Evolutionary conservation across 2,329 filamentous ascomycete species (phyloP).

Genomic region (Venturiaceae sp.): DNA sequence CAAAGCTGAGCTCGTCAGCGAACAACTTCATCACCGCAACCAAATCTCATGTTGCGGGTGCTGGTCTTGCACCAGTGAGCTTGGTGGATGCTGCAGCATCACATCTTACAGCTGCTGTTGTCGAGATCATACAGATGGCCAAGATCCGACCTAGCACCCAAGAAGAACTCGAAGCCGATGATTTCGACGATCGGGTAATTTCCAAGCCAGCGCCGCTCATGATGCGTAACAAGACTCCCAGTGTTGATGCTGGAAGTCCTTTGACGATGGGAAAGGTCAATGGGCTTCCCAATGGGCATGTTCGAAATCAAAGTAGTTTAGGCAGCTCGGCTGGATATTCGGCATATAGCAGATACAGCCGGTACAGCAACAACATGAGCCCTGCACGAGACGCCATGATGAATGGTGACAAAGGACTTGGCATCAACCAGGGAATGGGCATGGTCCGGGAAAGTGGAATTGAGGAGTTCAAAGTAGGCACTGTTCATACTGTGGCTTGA

Average conservation of each 20-base stretch:
- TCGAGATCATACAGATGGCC: constrained; percentile 74
- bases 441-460: constrained; percentile 25
- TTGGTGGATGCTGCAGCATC: constrained; percentile 87
- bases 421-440: constrained; percentile 12
- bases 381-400: not conserved
- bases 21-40: constrained; percentile 93
- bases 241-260: not conserved
- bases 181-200: not conserved
- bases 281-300: constrained; percentile 2
- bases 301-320: constrained; percentile 16
- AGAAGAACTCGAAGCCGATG: constrained; percentile 59
- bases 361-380: constrained; percentile 6
- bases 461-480: constrained; percentile 50
- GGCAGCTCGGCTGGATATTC: constrained; percentile 5
- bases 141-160: constrained; percentile 72
- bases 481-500: not conserved
- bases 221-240: not conserved
- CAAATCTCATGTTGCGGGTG: constrained; percentile 78
- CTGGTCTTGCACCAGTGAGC: constrained; percentile 84
- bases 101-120: constrained; percentile 74
- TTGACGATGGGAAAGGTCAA: not conserved
- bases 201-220: not conserved
- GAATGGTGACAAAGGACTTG: constrained; percentile 4
- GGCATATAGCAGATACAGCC: constrained; percentile 7
- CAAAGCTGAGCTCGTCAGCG: constrained; percentile 79